Percentiles rank a stretch among this genome's conserved stretches.
Evolutionary conservation across 352 stramenopile genomes (phyloP).

Genomic region (Phytophthora litchii): DNA sequence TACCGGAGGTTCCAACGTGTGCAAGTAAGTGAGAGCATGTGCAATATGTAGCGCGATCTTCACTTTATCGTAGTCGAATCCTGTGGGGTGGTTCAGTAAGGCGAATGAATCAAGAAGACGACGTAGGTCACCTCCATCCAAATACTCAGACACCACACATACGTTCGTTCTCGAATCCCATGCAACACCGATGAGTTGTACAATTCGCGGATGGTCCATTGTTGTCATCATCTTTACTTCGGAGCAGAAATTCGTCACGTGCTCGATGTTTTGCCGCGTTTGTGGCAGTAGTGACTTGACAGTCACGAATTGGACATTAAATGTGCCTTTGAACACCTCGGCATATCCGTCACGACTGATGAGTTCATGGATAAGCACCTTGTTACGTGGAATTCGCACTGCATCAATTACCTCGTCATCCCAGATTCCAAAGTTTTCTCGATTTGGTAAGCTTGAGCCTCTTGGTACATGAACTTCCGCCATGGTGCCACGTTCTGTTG

Average conservation of each 20-base stretch:
- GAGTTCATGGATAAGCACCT: conserved; percentile 34
- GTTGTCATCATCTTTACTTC: conserved; percentile 24
- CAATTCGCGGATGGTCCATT: conserved; percentile 32
- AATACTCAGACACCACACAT: conserved; percentile 45
- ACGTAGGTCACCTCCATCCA: conserved; percentile 25
- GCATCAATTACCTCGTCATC: conserved; percentile 34
- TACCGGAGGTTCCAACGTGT: conserved; percentile 29
- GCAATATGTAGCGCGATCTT: conserved; percentile 36
- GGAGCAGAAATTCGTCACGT: conserved; percentile 16
- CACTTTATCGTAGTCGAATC: conserved; percentile 42
- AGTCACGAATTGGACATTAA: conserved; percentile 31
- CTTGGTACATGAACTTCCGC: conserved; percentile 7
- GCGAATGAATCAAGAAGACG: conserved; percentile 22
- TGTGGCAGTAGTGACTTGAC: conserved; percentile 38
- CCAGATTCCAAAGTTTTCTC: conserved; percentile 20
- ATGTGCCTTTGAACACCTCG: conserved; percentile 39
- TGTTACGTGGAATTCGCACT: conserved; percentile 34
- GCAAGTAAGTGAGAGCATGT: conserved; percentile 40
- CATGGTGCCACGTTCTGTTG: conserved; percentile 13
- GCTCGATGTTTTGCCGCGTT: conserved; percentile 12
- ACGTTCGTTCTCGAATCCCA: conserved; percentile 40
- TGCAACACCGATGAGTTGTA: conserved; percentile 40
- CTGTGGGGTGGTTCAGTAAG: conserved; percentile 15
- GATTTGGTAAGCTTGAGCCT: conserved; percentile 6
- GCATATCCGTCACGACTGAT: conserved; percentile 39